phyloP scores from a whole-genome alignment of 352 stramenopile genomes.

The Phytophthora sansomeana region DNA sequence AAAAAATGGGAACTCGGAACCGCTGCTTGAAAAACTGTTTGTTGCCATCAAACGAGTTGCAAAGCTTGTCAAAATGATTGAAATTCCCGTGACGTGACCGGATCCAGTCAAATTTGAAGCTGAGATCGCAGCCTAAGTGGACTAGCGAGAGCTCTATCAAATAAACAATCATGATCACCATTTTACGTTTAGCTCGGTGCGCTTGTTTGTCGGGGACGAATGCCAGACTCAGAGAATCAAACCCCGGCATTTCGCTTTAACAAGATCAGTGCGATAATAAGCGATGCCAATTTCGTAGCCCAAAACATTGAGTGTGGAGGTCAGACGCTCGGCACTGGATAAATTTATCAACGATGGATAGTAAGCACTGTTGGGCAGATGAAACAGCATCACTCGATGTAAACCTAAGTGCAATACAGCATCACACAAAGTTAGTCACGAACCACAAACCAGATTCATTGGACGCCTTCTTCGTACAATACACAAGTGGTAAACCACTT shows the following conservation, averaged over 20 bases:
- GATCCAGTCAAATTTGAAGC: background rate
- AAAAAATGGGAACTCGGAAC: too few species aligned
- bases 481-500: constrained; percentile 43
- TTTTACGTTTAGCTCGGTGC: background rate
- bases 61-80: background rate
- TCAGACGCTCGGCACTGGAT: background rate
- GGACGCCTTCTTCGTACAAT: constrained; percentile 26
- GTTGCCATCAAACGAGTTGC: too few species aligned
- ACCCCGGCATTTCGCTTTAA: background rate
- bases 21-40: too few species aligned
- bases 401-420: background rate
- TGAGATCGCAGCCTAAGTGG: background rate
- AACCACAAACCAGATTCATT: background rate
- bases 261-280: background rate
- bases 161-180: background rate
- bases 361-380: constrained; percentile 1
- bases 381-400: background rate
- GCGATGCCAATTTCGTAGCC: background rate
- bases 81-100: background rate
- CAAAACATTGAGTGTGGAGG: background rate
- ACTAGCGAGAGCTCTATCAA: background rate
- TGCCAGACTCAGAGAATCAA: background rate
- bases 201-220: background rate
- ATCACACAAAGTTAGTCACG: too few species aligned
- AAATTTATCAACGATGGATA: background rate